Evolutionary conservation across 768 basidiomycete genomes (phyloP).

Genomic region (Dictyophora rubrovolvata): DNA sequence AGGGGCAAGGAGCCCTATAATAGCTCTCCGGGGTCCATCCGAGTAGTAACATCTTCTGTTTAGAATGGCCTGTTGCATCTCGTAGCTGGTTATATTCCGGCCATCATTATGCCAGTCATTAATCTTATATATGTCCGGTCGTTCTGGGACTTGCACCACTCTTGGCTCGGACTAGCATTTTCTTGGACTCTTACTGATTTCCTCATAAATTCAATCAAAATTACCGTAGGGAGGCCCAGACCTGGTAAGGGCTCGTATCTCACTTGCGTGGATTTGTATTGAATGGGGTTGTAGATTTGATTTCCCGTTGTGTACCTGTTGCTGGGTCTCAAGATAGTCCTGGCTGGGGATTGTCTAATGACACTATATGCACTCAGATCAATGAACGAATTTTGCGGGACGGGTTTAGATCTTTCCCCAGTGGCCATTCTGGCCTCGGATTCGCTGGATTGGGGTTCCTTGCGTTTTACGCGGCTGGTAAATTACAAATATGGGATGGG

Average conservation of each 20-base stretch:
- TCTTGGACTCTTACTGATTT: conserved; percentile 52
- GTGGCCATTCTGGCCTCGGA: conserved; percentile 83
- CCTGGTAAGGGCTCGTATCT: conserved; percentile 42
- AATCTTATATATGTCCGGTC: conserved; percentile 66
- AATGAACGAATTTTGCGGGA: conserved; percentile 50
- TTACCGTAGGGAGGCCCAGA: conserved; percentile 82
- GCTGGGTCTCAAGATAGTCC: conserved; percentile 53
- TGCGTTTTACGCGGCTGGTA: conserved; percentile 81
- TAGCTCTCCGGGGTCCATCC: too few species aligned
- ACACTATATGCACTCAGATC: conserved; percentile 70
- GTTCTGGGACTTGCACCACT: conserved; percentile 82
- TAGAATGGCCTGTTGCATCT: conserved; percentile 17
- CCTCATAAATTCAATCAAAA: conserved; percentile 76
- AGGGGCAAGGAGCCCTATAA: not conserved
- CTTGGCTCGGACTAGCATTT: conserved; percentile 5
- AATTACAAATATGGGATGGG: conserved; percentile 81
- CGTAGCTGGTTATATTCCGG: conserved; percentile 51
- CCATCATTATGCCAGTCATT: conserved; percentile 59
- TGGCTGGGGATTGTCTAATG: conserved; percentile 57
- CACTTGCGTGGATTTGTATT: not conserved
- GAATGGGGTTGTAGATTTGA: conserved; percentile 35
- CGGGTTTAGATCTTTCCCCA: conserved; percentile 89
- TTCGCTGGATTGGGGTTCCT: conserved; percentile 91
- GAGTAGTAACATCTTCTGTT: not conserved
- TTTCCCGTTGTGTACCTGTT: conserved; percentile 62